A percentile compares a stretch with the other conserved stretches of the same genome.
Conservation (phyloP, 306 rosid genomes). For the Glycyrrhiza uralensis region DNA sequence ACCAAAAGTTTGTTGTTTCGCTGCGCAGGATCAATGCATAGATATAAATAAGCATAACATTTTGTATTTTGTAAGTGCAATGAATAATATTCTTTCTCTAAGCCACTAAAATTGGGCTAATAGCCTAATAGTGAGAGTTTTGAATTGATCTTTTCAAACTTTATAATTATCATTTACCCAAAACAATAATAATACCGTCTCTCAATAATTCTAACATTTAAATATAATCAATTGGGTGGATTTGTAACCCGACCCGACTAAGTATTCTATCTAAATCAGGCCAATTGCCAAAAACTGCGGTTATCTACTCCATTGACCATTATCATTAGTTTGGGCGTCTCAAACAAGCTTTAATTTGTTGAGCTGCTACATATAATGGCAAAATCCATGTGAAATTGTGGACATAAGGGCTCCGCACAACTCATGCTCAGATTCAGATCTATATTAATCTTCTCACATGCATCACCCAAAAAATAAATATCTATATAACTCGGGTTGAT, state of each 20-base stretch:
- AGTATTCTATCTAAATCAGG: not conserved
- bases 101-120: not conserved
- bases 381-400: not conserved
- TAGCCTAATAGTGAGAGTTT: too few relatives aligned
- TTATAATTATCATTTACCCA: too few relatives aligned
- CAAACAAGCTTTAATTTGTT: constrained; percentile 9
- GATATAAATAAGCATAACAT: not conserved
- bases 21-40: not conserved
- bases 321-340: not conserved
- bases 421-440: not conserved
- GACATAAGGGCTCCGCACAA: not conserved
- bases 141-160: too few relatives aligned
- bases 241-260: not conserved
- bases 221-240: too few relatives aligned
- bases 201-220: too few relatives aligned
- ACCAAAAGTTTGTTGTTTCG: constrained; percentile 13
- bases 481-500: not conserved
- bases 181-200: too few relatives aligned
- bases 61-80: too few relatives aligned
- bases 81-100: not conserved
- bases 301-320: constrained; percentile 29
- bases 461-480: not conserved
- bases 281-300: not conserved
- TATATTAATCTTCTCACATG: not conserved
- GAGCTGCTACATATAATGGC: constrained; percentile 24